Percentiles rank a stretch among this genome's conserved stretches.
These are phyloP conservation scores for Fraxinus cuspidata DNA, from an alignment of 257 asterid species.

Conservation along the genomic window DNA sequence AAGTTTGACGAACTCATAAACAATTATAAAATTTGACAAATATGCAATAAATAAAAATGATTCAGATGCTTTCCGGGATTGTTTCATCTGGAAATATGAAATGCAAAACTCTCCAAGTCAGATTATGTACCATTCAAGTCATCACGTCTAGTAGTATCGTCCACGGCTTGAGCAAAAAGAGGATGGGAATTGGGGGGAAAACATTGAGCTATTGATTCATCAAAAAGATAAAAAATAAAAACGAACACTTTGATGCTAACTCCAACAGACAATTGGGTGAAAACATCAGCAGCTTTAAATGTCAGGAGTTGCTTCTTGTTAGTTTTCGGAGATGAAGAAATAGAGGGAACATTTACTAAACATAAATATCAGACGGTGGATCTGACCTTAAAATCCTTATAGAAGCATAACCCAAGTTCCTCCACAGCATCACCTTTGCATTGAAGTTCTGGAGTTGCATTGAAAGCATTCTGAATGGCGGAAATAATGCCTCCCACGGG, in stretches of 20 bases:
- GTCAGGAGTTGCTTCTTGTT: neutral
- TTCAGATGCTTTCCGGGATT: neutral
- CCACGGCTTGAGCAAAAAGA: neutral
- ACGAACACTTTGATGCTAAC: neutral
- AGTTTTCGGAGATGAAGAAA: neutral
- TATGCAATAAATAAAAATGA: neutral
- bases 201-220: neutral
- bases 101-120: slow-evolving; percentile 9
- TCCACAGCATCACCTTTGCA: slow-evolving; percentile 74
- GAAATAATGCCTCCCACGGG: slow-evolving; percentile 77
- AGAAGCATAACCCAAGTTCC: slow-evolving; percentile 84
- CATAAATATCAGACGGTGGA: slow-evolving; percentile 7
- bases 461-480: slow-evolving; percentile 84
- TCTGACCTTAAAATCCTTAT: slow-evolving; percentile 79
- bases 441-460: slow-evolving; percentile 65
- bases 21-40: too few species aligned
- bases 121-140: neutral
- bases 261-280: neutral
- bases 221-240: neutral
- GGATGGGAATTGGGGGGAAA: too few species aligned
- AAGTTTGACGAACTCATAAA: too few species aligned
- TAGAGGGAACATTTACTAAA: neutral
- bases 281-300: neutral
- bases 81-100: slow-evolving; percentile 4
- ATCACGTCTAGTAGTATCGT: slow-evolving; percentile 4